Percentiles rank a stretch among this genome's conserved stretches.
These are phyloP conservation scores for Fusarium sp. DNA, from an alignment of 2,329 filamentous ascomycete genomes.

Conservation along the genomic window DNA sequence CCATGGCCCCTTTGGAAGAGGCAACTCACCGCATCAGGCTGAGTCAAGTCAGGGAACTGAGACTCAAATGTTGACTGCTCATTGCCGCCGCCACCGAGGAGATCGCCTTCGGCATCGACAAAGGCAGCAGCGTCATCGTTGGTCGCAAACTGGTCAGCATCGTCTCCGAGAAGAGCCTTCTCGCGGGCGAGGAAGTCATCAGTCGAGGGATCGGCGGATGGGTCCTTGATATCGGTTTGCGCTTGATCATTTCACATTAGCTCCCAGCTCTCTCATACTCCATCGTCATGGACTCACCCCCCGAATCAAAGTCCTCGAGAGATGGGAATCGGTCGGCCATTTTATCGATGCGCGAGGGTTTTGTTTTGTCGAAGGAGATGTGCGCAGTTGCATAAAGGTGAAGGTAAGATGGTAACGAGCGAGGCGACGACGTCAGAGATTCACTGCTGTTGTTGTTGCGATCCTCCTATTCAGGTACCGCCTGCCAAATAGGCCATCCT, in stretches of 20 bases:
- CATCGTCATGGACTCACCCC: slow-evolving; percentile 59
- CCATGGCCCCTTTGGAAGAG: neutral
- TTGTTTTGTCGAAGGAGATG: neutral
- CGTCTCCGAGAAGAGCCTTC: slow-evolving; percentile 89
- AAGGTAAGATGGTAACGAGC: slow-evolving; percentile 1
- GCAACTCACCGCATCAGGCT: slow-evolving; percentile 49
- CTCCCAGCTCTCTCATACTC: slow-evolving; percentile 14
- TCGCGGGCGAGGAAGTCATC: slow-evolving; percentile 94
- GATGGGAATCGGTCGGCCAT: slow-evolving; percentile 87
- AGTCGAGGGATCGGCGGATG: slow-evolving; percentile 69
- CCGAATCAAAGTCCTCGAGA: slow-evolving; percentile 80
- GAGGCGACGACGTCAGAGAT: slow-evolving; percentile 30
- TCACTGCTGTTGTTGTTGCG: slow-evolving; percentile 31
- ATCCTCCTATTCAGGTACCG: slow-evolving; percentile 45
- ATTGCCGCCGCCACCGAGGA: slow-evolving; percentile 75
- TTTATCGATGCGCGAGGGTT: slow-evolving; percentile 33
- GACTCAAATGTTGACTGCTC: slow-evolving; percentile 77
- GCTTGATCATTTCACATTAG: slow-evolving; percentile 59
- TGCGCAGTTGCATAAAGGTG: neutral
- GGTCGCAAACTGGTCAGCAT: slow-evolving; percentile 90
- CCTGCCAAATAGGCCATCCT: slow-evolving; percentile 43
- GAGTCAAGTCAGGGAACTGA: slow-evolving; percentile 85
- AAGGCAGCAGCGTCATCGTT: slow-evolving; percentile 76
- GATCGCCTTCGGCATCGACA: slow-evolving; percentile 74
- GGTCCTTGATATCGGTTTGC: slow-evolving; percentile 73